phyloP scores from a whole-genome alignment of 2,329 filamentous ascomycete species.

The Calycina herbarum region DNA sequence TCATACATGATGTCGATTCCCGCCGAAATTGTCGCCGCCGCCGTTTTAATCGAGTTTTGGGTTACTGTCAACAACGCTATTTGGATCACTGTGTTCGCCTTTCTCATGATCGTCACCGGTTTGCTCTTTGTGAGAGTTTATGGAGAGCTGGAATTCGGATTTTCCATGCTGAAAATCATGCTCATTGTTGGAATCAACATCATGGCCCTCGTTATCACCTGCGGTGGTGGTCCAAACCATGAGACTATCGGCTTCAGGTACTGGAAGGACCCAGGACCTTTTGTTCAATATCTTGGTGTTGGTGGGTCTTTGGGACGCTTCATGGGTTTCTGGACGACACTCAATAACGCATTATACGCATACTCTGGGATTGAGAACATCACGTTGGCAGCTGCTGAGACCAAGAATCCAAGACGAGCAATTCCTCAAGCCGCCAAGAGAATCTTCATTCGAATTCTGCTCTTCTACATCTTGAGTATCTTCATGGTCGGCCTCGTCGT shows the following conservation, averaged over 20 bases:
- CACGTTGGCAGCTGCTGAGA: constrained; percentile 56
- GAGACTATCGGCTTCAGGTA: constrained; percentile 65
- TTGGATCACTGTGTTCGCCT: constrained; percentile 44
- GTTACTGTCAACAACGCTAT: constrained; percentile 50
- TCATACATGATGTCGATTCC: constrained; percentile 33
- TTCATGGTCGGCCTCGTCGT: constrained; percentile 42
- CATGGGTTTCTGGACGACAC: constrained; percentile 47
- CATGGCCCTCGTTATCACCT: constrained; percentile 59
- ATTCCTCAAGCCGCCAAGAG: constrained; percentile 53
- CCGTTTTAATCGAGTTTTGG: constrained; percentile 64
- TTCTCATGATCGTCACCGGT: constrained; percentile 39
- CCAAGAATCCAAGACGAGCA: constrained; percentile 51
- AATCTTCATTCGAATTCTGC: constrained; percentile 55
- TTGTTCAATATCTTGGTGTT: constrained; percentile 68
- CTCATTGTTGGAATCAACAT: constrained; percentile 64
- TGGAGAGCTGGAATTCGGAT: constrained; percentile 57
- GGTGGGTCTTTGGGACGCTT: constrained; percentile 59
- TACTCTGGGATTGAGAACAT: constrained; percentile 54
- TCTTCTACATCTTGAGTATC: constrained; percentile 46
- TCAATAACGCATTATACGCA: constrained; percentile 47
- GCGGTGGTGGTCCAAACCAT: constrained; percentile 61
- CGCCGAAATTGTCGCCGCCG: constrained; percentile 62
- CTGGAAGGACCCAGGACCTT: constrained; percentile 68
- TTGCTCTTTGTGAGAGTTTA: constrained; percentile 44
- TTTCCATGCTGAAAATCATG: constrained; percentile 57